These are phyloP conservation scores for Podospora fimiseda DNA, from an alignment of 495 filamentous ascomycete genomes.

Conservation along the genomic window DNA sequence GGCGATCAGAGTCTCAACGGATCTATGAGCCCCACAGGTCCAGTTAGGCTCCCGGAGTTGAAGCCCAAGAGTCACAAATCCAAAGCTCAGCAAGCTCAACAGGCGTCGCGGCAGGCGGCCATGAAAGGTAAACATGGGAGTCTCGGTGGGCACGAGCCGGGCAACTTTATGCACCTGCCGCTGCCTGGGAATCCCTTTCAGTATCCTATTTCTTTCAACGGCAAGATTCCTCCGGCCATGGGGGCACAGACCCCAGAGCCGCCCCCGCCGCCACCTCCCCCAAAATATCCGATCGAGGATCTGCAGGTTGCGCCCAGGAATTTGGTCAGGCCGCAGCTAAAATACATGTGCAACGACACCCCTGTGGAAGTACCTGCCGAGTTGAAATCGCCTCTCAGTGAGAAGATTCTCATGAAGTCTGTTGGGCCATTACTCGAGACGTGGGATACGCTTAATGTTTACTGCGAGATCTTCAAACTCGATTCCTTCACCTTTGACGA, in stretches of 20 bases:
- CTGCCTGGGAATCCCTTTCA: constrained; percentile 38
- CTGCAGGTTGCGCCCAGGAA: constrained; percentile 65
- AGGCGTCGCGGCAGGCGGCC: constrained; percentile 15
- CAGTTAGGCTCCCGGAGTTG: constrained; percentile 59
- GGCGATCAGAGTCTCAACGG: constrained; percentile 26
- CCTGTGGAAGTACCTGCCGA: constrained; percentile 30
- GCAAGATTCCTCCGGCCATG: constrained; percentile 27
- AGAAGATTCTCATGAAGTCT: constrained; percentile 69
- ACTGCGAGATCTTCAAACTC: constrained; percentile 83
- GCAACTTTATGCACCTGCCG: constrained; percentile 29
- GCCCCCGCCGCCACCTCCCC: constrained; percentile 65
- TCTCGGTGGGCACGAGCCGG: constrained; percentile 30
- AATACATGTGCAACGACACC: constrained; percentile 63
- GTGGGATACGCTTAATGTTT: constrained; percentile 95
- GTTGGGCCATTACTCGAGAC: constrained; percentile 76
- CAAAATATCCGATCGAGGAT: constrained; percentile 95
- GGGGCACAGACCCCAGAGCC: constrained; percentile 49
- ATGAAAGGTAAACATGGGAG: constrained; percentile 38
- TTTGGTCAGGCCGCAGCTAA: constrained; percentile 61
- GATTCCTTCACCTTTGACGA: constrained; percentile 98
- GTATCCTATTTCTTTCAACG: constrained; percentile 35
- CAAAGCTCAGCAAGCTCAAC: constrained; percentile 39
- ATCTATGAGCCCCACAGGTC: constrained; percentile 37
- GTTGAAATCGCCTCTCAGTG: constrained; percentile 24
- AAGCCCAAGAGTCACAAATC: constrained; percentile 77